Conservation (phyloP, 306 rosid genomes). For the Trichosanthes truncata region DNA sequence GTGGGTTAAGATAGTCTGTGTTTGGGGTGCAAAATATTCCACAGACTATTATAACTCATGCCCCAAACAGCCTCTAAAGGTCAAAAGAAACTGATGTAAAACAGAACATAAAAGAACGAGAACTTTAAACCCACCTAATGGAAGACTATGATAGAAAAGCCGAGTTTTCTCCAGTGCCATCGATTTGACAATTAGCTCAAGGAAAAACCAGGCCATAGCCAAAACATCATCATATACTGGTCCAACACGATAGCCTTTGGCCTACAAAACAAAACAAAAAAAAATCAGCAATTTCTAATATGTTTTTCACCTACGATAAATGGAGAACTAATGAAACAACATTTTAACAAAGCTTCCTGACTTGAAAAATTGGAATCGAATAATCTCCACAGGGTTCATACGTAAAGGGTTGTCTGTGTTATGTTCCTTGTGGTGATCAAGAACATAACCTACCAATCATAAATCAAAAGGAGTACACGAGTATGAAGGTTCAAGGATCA, state of each 20-base stretch:
- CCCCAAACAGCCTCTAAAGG: no score
- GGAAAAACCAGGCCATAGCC: slow-evolving; percentile 99
- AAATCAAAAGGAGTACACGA: not conserved
- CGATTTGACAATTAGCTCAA: slow-evolving; percentile 94
- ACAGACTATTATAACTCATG: no score
- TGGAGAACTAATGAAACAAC: not conserved
- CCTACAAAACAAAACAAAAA: slow-evolving; percentile 48
- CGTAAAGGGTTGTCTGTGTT: not conserved
- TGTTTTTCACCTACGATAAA: not conserved
- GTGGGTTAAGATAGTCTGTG: no score
- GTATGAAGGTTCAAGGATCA: not conserved
- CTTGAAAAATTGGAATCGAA: not conserved
- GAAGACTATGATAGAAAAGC: slow-evolving; percentile 83
- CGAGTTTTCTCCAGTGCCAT: slow-evolving; percentile 96
- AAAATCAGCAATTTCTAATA: not conserved
- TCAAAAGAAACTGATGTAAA: not conserved
- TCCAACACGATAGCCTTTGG: slow-evolving; percentile 99
- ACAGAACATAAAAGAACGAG: not conserved
- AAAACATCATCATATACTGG: slow-evolving; percentile 98
- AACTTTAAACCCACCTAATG: slow-evolving; percentile 45
- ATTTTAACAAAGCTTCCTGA: not conserved
- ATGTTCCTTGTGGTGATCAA: not conserved
- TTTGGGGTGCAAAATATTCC: no score
- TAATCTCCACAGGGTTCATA: not conserved
- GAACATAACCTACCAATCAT: not conserved